Conservation (phyloP, 2,329 filamentous ascomycete genomes). For the Ascochyta pisi region DNA sequence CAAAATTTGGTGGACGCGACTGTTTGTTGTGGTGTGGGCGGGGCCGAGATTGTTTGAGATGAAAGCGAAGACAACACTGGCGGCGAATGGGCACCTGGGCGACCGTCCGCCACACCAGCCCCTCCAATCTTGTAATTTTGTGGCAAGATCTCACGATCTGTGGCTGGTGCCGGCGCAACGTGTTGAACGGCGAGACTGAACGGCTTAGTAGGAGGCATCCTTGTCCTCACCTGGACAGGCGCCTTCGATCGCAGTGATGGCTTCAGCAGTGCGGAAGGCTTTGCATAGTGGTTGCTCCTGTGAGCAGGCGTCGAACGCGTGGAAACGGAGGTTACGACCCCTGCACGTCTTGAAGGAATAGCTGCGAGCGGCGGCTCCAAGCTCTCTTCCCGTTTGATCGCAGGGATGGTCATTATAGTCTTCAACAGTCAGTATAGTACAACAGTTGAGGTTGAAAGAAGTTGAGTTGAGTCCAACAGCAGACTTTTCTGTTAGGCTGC, state of each 20-base stretch:
- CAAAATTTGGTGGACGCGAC: not conserved
- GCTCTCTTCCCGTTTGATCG: slow-evolving; percentile 20
- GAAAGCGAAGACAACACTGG: slow-evolving; percentile 15
- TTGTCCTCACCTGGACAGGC: not conserved
- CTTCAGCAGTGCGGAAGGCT: not conserved
- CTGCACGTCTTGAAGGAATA: not conserved
- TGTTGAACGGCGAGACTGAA: not conserved
- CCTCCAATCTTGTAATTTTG: slow-evolving; percentile 1
- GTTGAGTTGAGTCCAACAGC: too few relatives aligned
- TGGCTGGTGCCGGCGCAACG: not conserved
- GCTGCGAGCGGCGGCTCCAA: slow-evolving; percentile 5
- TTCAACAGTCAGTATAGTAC: not conserved
- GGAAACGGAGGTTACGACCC: not conserved
- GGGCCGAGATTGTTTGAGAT: slow-evolving; percentile 18
- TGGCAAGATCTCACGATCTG: slow-evolving; percentile 10
- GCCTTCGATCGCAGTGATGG: not conserved
- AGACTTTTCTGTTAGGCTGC: not conserved
- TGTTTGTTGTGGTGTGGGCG: slow-evolving; percentile 17
- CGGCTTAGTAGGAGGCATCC: not conserved
- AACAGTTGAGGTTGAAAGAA: not conserved
- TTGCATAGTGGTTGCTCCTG: not conserved
- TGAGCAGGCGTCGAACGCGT: not conserved
- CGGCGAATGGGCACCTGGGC: not conserved
- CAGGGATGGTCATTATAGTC: slow-evolving; percentile 2
- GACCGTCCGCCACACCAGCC: not conserved